phyloP scores from a whole-genome alignment of 140 eudicot species.

The Ambrosia hybrid region DNA sequence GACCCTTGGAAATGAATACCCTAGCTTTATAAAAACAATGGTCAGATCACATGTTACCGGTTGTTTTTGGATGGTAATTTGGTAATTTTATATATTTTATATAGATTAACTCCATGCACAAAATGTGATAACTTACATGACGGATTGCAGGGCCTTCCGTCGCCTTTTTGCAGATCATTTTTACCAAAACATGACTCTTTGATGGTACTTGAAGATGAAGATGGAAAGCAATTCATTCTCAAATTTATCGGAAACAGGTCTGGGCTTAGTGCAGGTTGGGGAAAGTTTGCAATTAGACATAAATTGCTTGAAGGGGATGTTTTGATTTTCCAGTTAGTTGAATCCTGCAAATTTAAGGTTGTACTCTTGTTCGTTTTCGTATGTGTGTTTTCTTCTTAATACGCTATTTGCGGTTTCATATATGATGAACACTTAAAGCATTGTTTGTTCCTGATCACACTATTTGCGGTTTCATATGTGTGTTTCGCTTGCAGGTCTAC shows the following conservation, averaged over 20 bases:
- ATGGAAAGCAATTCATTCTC: conserved; percentile 45
- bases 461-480: neutral
- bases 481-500: conserved; percentile 47
- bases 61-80: conserved; percentile 81
- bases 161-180: conserved; percentile 57
- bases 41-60: conserved; percentile 58
- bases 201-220: conserved; percentile 55
- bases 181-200: conserved; percentile 49
- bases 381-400: neutral
- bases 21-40: conserved; percentile 48
- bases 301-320: conserved; percentile 78
- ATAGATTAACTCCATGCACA: neutral
- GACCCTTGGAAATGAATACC: conserved; percentile 49
- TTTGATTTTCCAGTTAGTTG: conserved; percentile 71
- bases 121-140: neutral
- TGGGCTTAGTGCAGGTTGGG: conserved; percentile 90
- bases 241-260: conserved; percentile 55
- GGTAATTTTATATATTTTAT: neutral
- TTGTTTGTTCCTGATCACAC: neutral
- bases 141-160: conserved; percentile 62
- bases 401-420: neutral
- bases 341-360: conserved; percentile 66
- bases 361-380: conserved; percentile 5
- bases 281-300: conserved; percentile 56
- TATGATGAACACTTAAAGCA: neutral